Conservation (phyloP, 257 asterid species). For the Knoxia roxburghii region DNA sequence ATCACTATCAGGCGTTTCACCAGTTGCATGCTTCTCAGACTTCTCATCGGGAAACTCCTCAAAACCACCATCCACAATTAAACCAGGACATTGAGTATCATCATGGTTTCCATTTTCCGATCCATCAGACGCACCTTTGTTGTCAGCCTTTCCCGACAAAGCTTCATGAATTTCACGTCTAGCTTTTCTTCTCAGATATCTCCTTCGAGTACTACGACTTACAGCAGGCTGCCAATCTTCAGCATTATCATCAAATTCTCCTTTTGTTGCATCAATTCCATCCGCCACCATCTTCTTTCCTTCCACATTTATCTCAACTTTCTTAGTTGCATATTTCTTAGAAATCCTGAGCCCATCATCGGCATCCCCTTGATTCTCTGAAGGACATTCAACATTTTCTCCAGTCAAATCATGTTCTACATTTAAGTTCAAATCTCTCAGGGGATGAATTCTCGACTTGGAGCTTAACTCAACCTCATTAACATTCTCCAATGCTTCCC, state of each 20-base stretch:
- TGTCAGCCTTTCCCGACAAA: conserved; percentile 36
- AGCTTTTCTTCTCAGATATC: conserved; percentile 87
- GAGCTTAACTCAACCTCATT: conserved; percentile 40
- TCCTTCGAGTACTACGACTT: conserved; percentile 85
- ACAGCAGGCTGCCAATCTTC: conserved; percentile 95
- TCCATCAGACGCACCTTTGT: conserved; percentile 31
- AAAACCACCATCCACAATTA: conserved; percentile 33
- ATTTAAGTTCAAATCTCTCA: conserved; percentile 55
- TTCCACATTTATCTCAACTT: conserved; percentile 64
- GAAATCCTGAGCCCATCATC: conserved; percentile 38
- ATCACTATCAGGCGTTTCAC: conserved; percentile 20
- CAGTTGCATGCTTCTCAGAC: conserved; percentile 15
- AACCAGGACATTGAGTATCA: conserved; percentile 41
- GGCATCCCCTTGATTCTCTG: conserved; percentile 35
- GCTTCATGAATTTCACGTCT: conserved; percentile 55
- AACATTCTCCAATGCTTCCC: conserved; percentile 88
- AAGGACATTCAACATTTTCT: conserved; percentile 39
- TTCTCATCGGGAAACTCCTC: conserved; percentile 30
- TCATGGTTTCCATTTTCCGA: conserved; percentile 36
- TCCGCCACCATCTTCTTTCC: conserved; percentile 81
- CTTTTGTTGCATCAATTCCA: conserved; percentile 91
- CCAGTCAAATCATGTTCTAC: conserved; percentile 34
- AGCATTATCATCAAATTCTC: conserved; percentile 52
- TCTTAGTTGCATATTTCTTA: conserved; percentile 40
- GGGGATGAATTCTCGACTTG: conserved; percentile 68